A percentile compares a stretch with the other conserved stretches of the same genome.
Conservation (phyloP, 106 monocot species). For the Allium sativum region DNA sequence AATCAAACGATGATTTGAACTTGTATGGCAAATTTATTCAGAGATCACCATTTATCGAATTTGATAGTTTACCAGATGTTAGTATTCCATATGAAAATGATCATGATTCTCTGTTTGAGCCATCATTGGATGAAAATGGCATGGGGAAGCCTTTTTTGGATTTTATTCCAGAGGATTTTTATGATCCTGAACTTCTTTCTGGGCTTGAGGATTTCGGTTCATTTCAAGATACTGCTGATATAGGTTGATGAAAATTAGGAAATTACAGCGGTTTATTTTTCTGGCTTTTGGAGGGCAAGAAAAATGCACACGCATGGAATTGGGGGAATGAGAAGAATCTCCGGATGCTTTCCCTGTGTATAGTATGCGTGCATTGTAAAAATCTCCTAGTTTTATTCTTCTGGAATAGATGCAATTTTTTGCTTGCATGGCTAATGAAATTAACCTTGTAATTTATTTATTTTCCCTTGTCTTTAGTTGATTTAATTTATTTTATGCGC, state of each 20-base stretch:
- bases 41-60: conserved; percentile 12
- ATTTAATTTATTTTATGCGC: too few species aligned
- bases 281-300: not conserved
- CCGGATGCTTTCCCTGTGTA: not conserved
- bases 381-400: too few species aligned
- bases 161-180: conserved; percentile 22
- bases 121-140: not conserved
- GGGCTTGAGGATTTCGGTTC: conserved; percentile 43
- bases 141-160: conserved; percentile 10
- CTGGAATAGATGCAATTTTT: not conserved
- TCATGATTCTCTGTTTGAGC: conserved; percentile 2
- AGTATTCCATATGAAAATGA: conserved; percentile 7
- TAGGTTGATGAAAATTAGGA: conserved; percentile 31
- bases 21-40: conserved; percentile 7
- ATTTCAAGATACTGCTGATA: conserved; percentile 32
- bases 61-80: not conserved
- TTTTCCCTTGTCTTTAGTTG: too few species aligned
- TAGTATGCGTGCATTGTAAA: not conserved
- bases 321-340: not conserved
- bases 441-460: not conserved
- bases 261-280: not conserved
- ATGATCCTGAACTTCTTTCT: conserved; percentile 36
- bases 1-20: conserved; percentile 14
- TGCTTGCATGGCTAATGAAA: not conserved
- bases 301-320: not conserved